phyloP scores from a whole-genome alignment of 805 yeast genomes.

The Candida parachauliodes region DNA sequence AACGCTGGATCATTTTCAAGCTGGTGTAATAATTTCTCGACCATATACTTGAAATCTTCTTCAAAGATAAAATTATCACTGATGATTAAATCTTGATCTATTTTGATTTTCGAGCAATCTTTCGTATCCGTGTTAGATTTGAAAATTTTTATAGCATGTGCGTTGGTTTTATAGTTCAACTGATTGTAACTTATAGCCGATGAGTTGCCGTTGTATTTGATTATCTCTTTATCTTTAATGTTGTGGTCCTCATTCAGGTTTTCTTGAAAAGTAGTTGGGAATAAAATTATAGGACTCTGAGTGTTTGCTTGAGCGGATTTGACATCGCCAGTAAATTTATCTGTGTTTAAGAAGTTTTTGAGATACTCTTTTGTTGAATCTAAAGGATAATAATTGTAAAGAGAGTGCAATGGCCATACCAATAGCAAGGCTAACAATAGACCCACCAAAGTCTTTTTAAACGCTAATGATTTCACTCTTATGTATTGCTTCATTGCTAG shows the following conservation, averaged over 20 bases:
- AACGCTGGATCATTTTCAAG: slow-evolving; percentile 7
- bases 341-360: not conserved
- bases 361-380: not conserved
- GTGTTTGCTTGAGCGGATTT: not conserved
- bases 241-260: not conserved
- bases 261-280: slow-evolving; percentile 2
- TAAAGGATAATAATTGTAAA: slow-evolving; percentile 1
- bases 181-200: not conserved
- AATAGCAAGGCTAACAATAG: not conserved
- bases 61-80: slow-evolving; percentile 1
- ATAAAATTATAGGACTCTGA: not conserved
- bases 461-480: not conserved
- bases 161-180: not conserved
- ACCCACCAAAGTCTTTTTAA: not conserved
- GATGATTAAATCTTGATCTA: not conserved
- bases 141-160: not conserved
- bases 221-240: slow-evolving; percentile 1
- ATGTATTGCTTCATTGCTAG: not conserved
- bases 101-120: not conserved
- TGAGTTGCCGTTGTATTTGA: not conserved
- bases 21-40: slow-evolving; percentile 4
- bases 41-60: slow-evolving; percentile 9
- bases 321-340: not conserved
- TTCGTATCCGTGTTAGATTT: not conserved
- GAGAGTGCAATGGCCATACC: slow-evolving; percentile 1